Conservation (phyloP, 2,329 filamentous ascomycete genomes). For the Dactylellina cionopaga region DNA sequence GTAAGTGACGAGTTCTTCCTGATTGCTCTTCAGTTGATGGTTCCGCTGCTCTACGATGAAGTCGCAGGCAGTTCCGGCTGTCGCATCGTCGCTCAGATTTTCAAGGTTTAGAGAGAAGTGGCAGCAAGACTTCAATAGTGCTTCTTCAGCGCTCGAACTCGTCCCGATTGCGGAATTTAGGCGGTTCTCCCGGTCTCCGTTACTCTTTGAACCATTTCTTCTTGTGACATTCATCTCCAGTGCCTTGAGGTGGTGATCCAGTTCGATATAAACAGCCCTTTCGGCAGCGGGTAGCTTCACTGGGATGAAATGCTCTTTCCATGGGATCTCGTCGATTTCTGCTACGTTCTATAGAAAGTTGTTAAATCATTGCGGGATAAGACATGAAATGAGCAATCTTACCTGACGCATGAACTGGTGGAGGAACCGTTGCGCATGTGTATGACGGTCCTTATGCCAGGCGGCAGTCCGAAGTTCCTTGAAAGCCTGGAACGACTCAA, state of each 20-base stretch:
- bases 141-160: slow-evolving; percentile 65
- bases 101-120: slow-evolving; percentile 57
- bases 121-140: slow-evolving; percentile 65
- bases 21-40: slow-evolving; percentile 55
- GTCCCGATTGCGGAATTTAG: slow-evolving; percentile 64
- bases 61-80: slow-evolving; percentile 58
- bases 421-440: slow-evolving; percentile 68
- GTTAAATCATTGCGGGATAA: slow-evolving; percentile 3
- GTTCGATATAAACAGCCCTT: slow-evolving; percentile 66
- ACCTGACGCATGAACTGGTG: slow-evolving; percentile 60
- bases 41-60: slow-evolving; percentile 58
- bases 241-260: slow-evolving; percentile 67
- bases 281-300: slow-evolving; percentile 65
- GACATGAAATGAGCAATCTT: neutral
- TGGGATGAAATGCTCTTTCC: slow-evolving; percentile 62
- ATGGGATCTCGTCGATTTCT: slow-evolving; percentile 63
- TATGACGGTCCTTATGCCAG: slow-evolving; percentile 67
- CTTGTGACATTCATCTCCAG: slow-evolving; percentile 63
- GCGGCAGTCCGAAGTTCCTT: slow-evolving; percentile 64
- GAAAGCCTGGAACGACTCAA: slow-evolving; percentile 69
- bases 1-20: slow-evolving; percentile 54
- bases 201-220: slow-evolving; percentile 59
- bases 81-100: slow-evolving; percentile 3
- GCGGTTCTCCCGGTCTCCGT: slow-evolving; percentile 60
- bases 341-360: slow-evolving; percentile 59